Evolutionary conservation across 2,329 filamentous ascomycete genomes (phyloP), one percentile per base, ranked within the genome.

Genomic region (Waltergamsia citrina): DNA sequence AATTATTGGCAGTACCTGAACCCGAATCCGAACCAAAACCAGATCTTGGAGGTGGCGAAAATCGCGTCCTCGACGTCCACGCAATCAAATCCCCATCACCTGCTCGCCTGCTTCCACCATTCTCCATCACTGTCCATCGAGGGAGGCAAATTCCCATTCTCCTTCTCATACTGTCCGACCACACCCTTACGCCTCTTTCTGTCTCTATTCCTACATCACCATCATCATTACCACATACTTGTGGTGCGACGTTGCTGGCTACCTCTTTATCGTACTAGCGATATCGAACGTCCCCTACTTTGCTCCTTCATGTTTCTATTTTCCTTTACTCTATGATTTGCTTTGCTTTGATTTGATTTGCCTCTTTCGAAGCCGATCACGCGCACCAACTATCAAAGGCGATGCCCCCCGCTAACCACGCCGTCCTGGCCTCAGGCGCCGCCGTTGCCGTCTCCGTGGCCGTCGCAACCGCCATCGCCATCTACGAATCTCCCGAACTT

Each of bases 401-500:
- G 27, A 75, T 75, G 70, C 71, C 71, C 37, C 57, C 63, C 52
- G 52, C 66, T 71, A 74, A 74, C 59, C 67, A 71, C 43, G 55
- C 66, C 43, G 60, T 65, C 28, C 45, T 73, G 37, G 63, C 64
- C 40, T 70, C 72, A 67, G 72, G 65, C 43, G 72, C 71, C 60
- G 61, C 73, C 31, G 65, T 74, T 42, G 73, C 69, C 55, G 60
- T 73, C 22, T 67, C 71, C 20, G 63, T 76, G 38, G 71, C 69
- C 36, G 65, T 75, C 38, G 70, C 71, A 18, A 67, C 71, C 22
- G 71, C 71, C 38, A 66, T 76, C 39, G 70, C 71, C 41, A 62
- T 80, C 38, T 79, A 79, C 57, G 75, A 81, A 50, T 74, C 67
- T 16, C 74, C 75, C 36, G 75, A 80, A 53, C 54, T 79, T 19